Evolutionary conservation across 2,329 filamentous ascomycete genomes (phyloP), one percentile per base, ranked within the genome.

Genomic region (Uncinocarpus reesii): DNA sequence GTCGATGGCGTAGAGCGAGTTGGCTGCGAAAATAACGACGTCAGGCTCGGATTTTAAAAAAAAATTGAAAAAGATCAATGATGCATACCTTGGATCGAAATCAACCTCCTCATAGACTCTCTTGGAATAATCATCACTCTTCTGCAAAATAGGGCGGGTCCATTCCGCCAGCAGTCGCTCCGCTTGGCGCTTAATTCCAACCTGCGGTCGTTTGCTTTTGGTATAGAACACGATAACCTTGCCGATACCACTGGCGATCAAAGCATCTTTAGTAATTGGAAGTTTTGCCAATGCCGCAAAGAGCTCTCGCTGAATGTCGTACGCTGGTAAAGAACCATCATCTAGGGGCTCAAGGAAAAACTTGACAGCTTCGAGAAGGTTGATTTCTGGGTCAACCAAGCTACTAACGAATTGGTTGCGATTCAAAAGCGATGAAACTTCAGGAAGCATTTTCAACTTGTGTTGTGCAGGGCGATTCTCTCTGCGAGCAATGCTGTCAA

Each of bases 151-250:
- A 3, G 90, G 89, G 34, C 92, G 77, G 55, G 88, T 95, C 92
- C 92, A 98, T 63, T 96, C 90, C 49, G 86, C 86, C 49, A 95
- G 75, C n/a, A 96, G 74, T 42, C 85, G 80, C 71, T 96, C 89
- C 0, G 92, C 92, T 70, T 89, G 86, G 56, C 90, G 82, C 73
- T 95, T 95, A 73, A 98, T 95, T 52, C 76, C 77, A 3, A 83
- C 73, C 67, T 96, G 86, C 0, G 89, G 84, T 56, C 86, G 83
- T 71, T 89, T 93, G 72, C 86, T 94, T 68, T 89, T 89, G 43
- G 89, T 95, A 70, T 98, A 98, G 71, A 95, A 98, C 53, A 94
- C 79, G 45, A 95, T 84, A 41, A 98, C 87, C 65, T 95, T 95
- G 62, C 92, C 92, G 55, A 98, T 92, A 16, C 90, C 89, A 58